Evolutionary conservation across 768 basidiomycete genomes (phyloP).

Genomic region (Naganishia friedmannii): DNA sequence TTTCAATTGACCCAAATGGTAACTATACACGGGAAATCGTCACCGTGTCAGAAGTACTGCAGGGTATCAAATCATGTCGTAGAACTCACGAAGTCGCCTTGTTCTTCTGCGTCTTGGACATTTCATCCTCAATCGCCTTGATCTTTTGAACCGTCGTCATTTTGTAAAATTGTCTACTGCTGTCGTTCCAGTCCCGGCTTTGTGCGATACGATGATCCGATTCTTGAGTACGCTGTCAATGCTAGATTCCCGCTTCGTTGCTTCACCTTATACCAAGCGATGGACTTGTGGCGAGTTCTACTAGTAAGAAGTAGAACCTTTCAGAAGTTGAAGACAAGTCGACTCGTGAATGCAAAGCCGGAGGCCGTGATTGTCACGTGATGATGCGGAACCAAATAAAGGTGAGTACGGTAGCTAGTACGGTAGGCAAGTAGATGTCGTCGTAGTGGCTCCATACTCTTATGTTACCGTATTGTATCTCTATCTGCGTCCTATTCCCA

Average conservation of each 20-base stretch:
- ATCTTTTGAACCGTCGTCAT: conserved; percentile 69
- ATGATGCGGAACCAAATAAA: conserved; percentile 3
- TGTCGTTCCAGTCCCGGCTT: too few relatives aligned
- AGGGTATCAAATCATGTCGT: background rate
- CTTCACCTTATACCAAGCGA: background rate
- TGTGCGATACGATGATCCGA: background rate
- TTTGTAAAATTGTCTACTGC: background rate
- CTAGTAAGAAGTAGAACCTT: background rate
- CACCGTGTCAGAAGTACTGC: background rate
- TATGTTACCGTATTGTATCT: too few relatives aligned
- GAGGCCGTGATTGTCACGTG: conserved; percentile 8
- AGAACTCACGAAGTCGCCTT: conserved; percentile 49
- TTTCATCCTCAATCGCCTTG: conserved; percentile 67
- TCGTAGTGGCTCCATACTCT: too few relatives aligned
- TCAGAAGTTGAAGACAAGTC: conserved; percentile 4
- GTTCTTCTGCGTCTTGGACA: conserved; percentile 68
- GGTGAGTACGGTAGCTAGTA: too few relatives aligned
- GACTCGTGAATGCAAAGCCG: conserved; percentile 12
- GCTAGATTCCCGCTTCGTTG: background rate
- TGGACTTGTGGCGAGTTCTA: background rate
- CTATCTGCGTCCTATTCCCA: too few relatives aligned
- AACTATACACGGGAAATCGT: conserved; percentile 53
- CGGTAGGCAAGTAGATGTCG: too few relatives aligned
- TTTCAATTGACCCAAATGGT: conserved; percentile 93
- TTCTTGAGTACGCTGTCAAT: background rate